Base-by-base conservation (phyloP, 139 green algal species). In the Micromonas commoda region DNA sequence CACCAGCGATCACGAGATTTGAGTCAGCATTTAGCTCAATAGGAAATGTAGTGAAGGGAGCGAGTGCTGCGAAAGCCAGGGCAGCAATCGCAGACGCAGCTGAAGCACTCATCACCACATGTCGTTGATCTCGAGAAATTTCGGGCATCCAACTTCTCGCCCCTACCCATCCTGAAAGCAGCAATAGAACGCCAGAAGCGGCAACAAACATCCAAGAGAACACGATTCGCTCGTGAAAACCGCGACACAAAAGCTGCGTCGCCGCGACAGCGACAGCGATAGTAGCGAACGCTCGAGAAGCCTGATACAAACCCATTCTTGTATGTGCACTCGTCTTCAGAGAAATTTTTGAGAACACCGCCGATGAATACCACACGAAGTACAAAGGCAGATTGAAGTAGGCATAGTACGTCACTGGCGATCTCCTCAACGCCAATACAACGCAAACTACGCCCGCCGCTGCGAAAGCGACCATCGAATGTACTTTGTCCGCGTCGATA, bases 11-110 rank as follows among this genome's bases (percentile, higher is more conserved):
- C 4, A 68, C 19, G 5, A 68, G 19, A 13, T 24, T 9, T 21
- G 61, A 35, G 19, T 68, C 32, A 24, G 61, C 9, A 13, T 68
- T 26, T 26, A 68, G 32, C 19, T 68, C 61, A 26, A 68, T 24
- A 24, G 61, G 32, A 68, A 68, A 68, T 21, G 61, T 68, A 24
- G 61, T 68, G 61, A 68, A 68, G 31, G 9, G 61, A 16, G 61
- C 9, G 5, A 68, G 19, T 68, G 19, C 32, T 16, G 4, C 9
- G 4, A 26, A 35, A 24, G n/a, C 32, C 9, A 68, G 13, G 9
- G 61, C 61, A 13, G 19, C 19, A 26, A 68, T 31, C 4, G 32
- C n/a, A n/a, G n/a, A n/a, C n/a, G n/a, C n/a, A n/a, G n/a, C n/a
- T n/a, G n/a, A n/a, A n/a, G n/a, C n/a, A n/a, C n/a, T n/a, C n/a